phyloP scores from a whole-genome alignment of 2,329 filamentous ascomycete species.

The Cladobotryum protrusum region DNA sequence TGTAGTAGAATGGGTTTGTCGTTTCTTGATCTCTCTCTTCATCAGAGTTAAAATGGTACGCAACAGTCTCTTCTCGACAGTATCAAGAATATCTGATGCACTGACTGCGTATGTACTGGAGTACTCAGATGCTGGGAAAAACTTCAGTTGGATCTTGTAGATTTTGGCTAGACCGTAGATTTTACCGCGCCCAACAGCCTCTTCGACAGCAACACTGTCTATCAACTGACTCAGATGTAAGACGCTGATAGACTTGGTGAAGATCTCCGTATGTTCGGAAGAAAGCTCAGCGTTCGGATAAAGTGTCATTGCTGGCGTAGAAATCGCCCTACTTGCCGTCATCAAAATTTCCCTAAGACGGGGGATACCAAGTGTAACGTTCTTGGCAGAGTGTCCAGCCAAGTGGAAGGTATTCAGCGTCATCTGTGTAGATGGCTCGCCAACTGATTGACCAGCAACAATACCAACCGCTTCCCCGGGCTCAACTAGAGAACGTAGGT shows the following conservation, averaged over 20 bases:
- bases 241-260: conserved; percentile 87
- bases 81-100: conserved; percentile 66
- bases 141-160: conserved; percentile 73
- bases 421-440: conserved; percentile 98
- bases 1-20: conserved; percentile 56
- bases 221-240: conserved; percentile 78
- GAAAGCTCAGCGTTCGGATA: conserved; percentile 68
- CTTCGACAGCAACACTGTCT: conserved; percentile 73
- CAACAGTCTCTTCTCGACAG: conserved; percentile 77
- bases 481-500: conserved; percentile 84
- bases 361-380: conserved; percentile 97
- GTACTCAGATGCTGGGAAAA: conserved; percentile 84
- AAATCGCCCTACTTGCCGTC: conserved; percentile 86
- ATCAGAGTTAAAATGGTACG: conserved; percentile 64
- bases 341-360: conserved; percentile 96
- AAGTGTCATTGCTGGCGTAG: conserved; percentile 86
- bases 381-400: conserved; percentile 95
- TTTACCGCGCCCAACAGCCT: conserved; percentile 67
- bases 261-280: conserved; percentile 62
- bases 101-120: conserved; percentile 77
- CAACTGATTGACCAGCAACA: conserved; percentile 91
- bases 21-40: conserved; percentile 77
- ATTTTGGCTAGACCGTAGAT: conserved; percentile 69
- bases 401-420: conserved; percentile 99
- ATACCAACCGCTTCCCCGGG: conserved; percentile 96